phyloP scores from a whole-genome alignment of 2,329 filamentous ascomycete genomes.

The Teratosphaeria viscida region DNA sequence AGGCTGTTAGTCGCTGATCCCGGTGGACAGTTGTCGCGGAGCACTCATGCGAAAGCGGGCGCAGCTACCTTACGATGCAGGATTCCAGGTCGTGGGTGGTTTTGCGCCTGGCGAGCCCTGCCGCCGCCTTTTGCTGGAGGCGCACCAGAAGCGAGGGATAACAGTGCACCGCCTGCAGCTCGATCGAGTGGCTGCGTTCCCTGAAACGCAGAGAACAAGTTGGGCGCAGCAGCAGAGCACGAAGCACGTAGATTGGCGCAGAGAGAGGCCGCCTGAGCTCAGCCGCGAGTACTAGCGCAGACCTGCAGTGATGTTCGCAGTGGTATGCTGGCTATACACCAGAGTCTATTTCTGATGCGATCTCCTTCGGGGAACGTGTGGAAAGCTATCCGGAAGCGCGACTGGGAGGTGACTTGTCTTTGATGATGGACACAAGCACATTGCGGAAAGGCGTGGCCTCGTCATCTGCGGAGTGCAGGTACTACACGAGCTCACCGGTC shows the following conservation, averaged over 20 bases:
- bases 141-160: not conserved
- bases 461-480: not conserved
- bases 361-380: not conserved
- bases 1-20: not conserved
- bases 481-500: not conserved
- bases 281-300: not conserved
- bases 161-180: not conserved
- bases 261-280: not conserved
- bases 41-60: not conserved
- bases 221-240: not conserved
- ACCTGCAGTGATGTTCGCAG: not conserved
- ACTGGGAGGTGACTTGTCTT: no score
- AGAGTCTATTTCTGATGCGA: not conserved
- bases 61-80: not conserved
- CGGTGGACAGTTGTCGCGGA: not conserved
- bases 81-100: not conserved
- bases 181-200: not conserved
- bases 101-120: not conserved
- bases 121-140: not conserved
- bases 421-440: no score
- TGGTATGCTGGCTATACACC: not conserved
- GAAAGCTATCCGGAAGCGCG: not conserved
- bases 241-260: not conserved
- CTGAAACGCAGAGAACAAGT: not conserved
- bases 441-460: no score